Base-by-base conservation (phyloP, 805 yeast species). In the Yueomyces sp. region DNA sequence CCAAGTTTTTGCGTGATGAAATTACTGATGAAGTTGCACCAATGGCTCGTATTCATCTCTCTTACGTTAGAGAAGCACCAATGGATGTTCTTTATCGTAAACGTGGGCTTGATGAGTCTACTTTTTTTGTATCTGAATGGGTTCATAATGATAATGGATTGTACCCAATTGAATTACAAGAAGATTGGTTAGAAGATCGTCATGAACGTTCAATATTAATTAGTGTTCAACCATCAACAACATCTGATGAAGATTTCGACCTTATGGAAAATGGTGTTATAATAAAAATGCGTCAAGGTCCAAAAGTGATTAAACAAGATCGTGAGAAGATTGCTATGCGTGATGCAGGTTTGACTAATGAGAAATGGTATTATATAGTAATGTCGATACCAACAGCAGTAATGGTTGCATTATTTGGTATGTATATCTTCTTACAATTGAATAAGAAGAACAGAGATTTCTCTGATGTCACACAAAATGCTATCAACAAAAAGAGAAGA, bases 91-190 rank as follows among this genome's bases (percentile, higher is more conserved):
- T 88, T 1, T 67, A 72, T 64, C 68, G 67, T 47, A 71, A 74
- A 55, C 48, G 37, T 7, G 12, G 26, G 5, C 12, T 34, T n/a
- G 26, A 71, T 26, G 44, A 44, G 12, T 52, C 54, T 9, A 72
- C 85, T 2, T 83, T 85, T 54, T 82, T 65, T 63, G 62, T 76
- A 1, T 70, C 87, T 5, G 92, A 81, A 5, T 86, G 95, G 95
- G 42, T 85, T 6, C 63, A 68, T 31, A 73, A 71, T 49, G 66
- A 65, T 27, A 72, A 73, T 45, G 96, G 95, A 11, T 72, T 67
- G 51, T 74, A 64, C 50, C 79, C 90, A 3, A 57, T 86, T 38
- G 75, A 75, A 36, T 64, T 85, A 37, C 59, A 71, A 36, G 76
- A 73, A 44, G 76, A 70, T 9, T 85, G 94, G 88, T 64, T 85